Conservation (phyloP, 2,329 filamentous ascomycete genomes). For the Pyrenochaeta sp. region DNA sequence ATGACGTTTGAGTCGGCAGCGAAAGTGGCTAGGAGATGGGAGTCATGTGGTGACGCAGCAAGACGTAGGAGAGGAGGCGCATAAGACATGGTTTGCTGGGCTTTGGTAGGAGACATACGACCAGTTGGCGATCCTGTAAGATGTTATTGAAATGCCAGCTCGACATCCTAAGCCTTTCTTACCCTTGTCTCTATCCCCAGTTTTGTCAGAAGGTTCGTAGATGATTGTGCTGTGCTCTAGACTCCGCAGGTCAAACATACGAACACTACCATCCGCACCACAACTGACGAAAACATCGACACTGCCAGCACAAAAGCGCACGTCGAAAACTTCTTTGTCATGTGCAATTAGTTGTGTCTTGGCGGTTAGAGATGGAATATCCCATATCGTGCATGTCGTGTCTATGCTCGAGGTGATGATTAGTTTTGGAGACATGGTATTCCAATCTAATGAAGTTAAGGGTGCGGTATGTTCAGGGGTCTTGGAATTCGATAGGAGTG, state of each 20-base stretch:
- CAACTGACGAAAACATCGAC: conserved; percentile 99
- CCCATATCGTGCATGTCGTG: conserved; percentile 99
- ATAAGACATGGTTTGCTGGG: conserved; percentile 74
- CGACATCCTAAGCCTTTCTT: conserved; percentile 9
- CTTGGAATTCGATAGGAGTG: conserved; percentile 95
- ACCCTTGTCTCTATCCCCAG: conserved; percentile 57
- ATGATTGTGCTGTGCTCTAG: conserved; percentile 99
- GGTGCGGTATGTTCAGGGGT: conserved; percentile 97
- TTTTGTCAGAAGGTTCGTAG: conserved; percentile 93
- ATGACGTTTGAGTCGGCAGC: conserved; percentile 91
- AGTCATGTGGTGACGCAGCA: conserved; percentile 92
- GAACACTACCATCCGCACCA: conserved; percentile 94
- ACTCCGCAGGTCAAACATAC: conserved; percentile 98
- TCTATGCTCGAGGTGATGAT: conserved; percentile 99
- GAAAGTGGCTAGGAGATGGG: conserved; percentile 95
- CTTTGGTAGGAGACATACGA: conserved; percentile 74
- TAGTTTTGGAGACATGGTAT: conserved; percentile 92
- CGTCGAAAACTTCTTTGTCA: conserved; percentile 98
- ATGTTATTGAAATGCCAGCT: conserved; percentile 8
- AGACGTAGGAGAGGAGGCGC: conserved; percentile 75
- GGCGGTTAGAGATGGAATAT: conserved; percentile 95
- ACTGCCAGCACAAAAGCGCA: conserved; percentile 96
- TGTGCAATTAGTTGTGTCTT: conserved; percentile 99
- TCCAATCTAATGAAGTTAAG: conserved; percentile 96
- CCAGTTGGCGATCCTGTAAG: conserved; percentile 53